Evolutionary conservation across 176 grass and related monocot genomes (phyloP), one percentile per base, ranked within the genome.

Genomic region (Elaeis guineensis): DNA sequence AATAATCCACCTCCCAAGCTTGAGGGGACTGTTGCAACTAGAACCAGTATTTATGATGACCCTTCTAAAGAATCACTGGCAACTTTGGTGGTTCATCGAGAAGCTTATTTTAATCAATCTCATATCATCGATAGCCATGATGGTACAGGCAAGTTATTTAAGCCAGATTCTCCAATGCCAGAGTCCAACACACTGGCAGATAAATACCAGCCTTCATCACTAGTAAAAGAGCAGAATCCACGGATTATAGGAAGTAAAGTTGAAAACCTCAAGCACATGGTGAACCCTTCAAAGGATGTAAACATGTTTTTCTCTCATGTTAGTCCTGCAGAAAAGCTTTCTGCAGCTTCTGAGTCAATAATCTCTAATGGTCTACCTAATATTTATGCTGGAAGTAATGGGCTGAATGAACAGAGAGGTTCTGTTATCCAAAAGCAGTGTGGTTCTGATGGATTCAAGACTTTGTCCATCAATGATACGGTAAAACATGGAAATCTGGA

Each of bases 151-250:
- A 58, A 48, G 20, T 25, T 61, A 49, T 32, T 49, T 49, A 58
- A 39, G 26, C 32, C 29, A 48, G 52, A 69, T 22, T 25, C 55
- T 58, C 30, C 32, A 23, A 28, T 71, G 17, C 59, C 26, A 0
- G 69, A 25, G 22, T 39, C 58, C 17, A 61, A 72, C 62, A 63
- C 72, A 23, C 73, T 69, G 66, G 52, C 49, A 58, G 86, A 89
- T 78, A 75, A 62, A 76, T 70, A 73, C 74, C 76, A 77, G 61
- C 59, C 73, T 58, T 72, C 51, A 70, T 52, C 77, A 48, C 57
- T 61, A 59, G 80, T 25, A 84, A 80, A 75, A 64, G 77, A 80
- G 56, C 86, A 67, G 59, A 78, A 51, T 70, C 63, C 67, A 62
- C 67, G 63, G 26, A 65, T 69, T 66, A 44, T 32, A 70, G 70